These are phyloP conservation scores for Adansonia gregorii DNA, from an alignment of 441 rosid genomes.

Conservation along the genomic window DNA sequence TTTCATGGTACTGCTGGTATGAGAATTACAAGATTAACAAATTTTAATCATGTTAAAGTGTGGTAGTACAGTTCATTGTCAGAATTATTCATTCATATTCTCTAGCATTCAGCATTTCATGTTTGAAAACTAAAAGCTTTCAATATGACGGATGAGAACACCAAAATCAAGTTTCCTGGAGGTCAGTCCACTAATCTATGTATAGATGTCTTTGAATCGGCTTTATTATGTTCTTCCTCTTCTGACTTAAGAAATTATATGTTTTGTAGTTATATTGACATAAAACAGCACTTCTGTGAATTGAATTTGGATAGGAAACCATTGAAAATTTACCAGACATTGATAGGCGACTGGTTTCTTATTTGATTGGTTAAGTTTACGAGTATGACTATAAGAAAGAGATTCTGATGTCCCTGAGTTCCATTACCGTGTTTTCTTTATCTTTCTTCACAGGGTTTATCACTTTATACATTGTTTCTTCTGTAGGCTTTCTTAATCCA, in stretches of 20 bases:
- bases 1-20: neutral
- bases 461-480: neutral
- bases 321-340: neutral
- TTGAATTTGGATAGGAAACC: neutral
- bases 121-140: neutral
- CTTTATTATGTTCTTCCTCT: neutral
- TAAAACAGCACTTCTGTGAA: neutral
- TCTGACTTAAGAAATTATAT: neutral
- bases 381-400: neutral
- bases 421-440: neutral
- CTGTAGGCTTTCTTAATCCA: neutral
- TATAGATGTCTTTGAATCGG: neutral
- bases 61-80: neutral
- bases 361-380: neutral
- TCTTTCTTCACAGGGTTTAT: neutral
- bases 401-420: neutral
- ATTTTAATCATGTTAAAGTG: neutral
- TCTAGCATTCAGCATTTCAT: neutral
- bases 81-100: neutral
- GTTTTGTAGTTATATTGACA: neutral
- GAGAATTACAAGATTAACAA: neutral
- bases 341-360: neutral
- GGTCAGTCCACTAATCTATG: neutral
- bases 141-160: neutral
- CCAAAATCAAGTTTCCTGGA: neutral